Conservation (phyloP, 1,284 basidiomycete species). For the Trichosporon coremiiforme region DNA sequence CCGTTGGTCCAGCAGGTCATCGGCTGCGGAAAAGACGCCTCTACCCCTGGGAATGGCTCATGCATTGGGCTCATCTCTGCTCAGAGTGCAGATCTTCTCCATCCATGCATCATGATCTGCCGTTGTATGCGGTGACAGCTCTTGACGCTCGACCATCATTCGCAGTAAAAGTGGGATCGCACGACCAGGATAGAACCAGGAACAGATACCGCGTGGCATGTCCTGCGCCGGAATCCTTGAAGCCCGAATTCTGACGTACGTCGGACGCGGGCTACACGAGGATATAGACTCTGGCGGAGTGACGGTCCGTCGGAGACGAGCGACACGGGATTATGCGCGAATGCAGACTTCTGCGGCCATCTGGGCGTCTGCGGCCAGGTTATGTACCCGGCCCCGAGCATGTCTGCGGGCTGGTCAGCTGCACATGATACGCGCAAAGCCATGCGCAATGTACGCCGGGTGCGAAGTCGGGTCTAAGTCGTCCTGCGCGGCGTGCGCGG, state of each 20-base stretch:
- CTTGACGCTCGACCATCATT: too few species aligned
- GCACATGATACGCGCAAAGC: background rate
- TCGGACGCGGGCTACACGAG: too few species aligned
- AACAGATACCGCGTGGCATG: slow-evolving; percentile 8
- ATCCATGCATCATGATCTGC: background rate
- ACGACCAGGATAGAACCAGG: background rate
- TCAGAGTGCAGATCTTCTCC: background rate
- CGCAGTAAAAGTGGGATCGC: background rate
- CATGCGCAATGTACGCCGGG: too few species aligned
- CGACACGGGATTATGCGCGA: background rate
- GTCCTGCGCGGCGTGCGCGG: background rate
- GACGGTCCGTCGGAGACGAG: background rate
- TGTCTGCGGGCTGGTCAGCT: background rate
- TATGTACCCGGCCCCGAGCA: background rate
- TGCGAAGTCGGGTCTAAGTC: background rate
- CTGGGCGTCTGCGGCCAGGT: too few species aligned
- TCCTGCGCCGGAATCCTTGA: background rate
- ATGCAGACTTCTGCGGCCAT: background rate
- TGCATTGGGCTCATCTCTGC: background rate
- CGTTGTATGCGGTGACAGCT: background rate
- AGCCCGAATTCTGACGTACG: too few species aligned
- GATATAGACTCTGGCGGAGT: background rate
- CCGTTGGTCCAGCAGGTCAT: background rate
- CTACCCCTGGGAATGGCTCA: background rate
- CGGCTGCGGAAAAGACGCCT: background rate